A percentile compares a stretch with the other conserved stretches of the same genome.
Evolutionary conservation across 768 basidiomycete species (phyloP).

Genomic region (Boletus barrowsii): DNA sequence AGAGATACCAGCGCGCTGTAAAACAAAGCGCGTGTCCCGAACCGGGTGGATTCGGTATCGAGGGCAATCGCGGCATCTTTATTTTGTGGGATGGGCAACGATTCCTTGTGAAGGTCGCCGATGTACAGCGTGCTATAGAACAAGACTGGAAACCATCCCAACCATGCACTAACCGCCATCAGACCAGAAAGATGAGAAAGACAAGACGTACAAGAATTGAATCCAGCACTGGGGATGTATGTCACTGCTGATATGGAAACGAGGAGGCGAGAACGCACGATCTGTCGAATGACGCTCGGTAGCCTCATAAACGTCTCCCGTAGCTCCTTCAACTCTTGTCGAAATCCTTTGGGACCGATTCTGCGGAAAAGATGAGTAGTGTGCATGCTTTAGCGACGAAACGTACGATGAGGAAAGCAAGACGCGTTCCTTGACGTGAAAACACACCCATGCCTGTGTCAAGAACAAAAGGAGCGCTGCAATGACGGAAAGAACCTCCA

Average conservation of each 20-base stretch:
- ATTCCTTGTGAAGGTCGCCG: slow-evolving; percentile 75
- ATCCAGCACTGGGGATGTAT: slow-evolving; percentile 55
- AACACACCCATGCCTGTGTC: slow-evolving; percentile 62
- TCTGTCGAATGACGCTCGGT: slow-evolving; percentile 72
- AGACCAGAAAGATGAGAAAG: background rate
- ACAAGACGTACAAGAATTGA: slow-evolving; percentile 67
- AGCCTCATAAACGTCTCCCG: slow-evolving; percentile 67
- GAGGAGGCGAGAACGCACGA: slow-evolving; percentile 50
- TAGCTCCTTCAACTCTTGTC: slow-evolving; percentile 57
- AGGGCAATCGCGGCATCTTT: slow-evolving; percentile 35
- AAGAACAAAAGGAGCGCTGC: slow-evolving; percentile 64
- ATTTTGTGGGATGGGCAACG: slow-evolving; percentile 33
- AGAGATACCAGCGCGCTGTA: slow-evolving; percentile 72
- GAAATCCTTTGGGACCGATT: slow-evolving; percentile 27
- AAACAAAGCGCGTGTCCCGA: slow-evolving; percentile 83
- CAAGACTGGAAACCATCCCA: slow-evolving; percentile 90
- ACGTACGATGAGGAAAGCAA: slow-evolving; percentile 44
- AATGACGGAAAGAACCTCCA: slow-evolving; percentile 77
- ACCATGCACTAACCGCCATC: slow-evolving; percentile 57
- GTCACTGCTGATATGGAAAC: slow-evolving; percentile 7
- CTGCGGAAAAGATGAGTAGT: slow-evolving; percentile 13
- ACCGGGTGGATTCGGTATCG: slow-evolving; percentile 71
- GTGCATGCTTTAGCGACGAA: background rate
- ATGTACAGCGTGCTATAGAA: slow-evolving; percentile 89
- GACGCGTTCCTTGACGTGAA: slow-evolving; percentile 69